Evolutionary conservation across 2,329 filamentous ascomycete genomes (phyloP), one percentile per base, ranked within the genome.

Genomic region (Endoconidiophora laricicola): DNA sequence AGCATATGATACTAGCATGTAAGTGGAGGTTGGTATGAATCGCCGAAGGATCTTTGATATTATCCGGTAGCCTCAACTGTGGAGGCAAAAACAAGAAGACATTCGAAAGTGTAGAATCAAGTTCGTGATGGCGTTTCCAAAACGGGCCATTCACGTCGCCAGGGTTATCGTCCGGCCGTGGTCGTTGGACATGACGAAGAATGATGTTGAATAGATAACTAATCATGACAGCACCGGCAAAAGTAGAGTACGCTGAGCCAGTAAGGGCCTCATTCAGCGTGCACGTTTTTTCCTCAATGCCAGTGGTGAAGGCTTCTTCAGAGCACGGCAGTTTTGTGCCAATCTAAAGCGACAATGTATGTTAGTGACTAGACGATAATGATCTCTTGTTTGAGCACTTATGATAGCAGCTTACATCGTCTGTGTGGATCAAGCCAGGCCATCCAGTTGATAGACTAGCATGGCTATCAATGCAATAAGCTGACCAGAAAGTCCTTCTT

Each of bases 391-490:
- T 2, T 6, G 26, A 14, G 38, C 22, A 14, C 12, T n/a, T 38
- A n/a, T 12, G 38, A 16, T 22, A 4, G 26, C 3, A 39, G 57
- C 64, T 57, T 57, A 73, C 74, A 55, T 94, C 85, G 59, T 70
- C 69, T 52, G 85, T 74, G 55, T 93, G 80, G 40, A 94, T 79
- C 23, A 79, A 68, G 68, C 85, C 81, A 0, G 88, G 86, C 88
- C 88, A 95, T 2, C 88, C 88, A 3, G 87, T 94, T 10, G 86
- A 86, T 47, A 94, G 84, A 58, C 83, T 86, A 2, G 85, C 81
- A 64, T 93, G 93, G 23, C 84, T 76, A 61, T 95, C 88, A 40
- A 84, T 73, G 56, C 80, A 83, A 59, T 90, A 95, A 0, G 79
- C 74, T 56, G 81, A 76, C 90, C 90, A 95, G 57, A 94, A 94